phyloP scores from a whole-genome alignment of 805 yeast species.

The Trichomonascus vanleenenianus region DNA sequence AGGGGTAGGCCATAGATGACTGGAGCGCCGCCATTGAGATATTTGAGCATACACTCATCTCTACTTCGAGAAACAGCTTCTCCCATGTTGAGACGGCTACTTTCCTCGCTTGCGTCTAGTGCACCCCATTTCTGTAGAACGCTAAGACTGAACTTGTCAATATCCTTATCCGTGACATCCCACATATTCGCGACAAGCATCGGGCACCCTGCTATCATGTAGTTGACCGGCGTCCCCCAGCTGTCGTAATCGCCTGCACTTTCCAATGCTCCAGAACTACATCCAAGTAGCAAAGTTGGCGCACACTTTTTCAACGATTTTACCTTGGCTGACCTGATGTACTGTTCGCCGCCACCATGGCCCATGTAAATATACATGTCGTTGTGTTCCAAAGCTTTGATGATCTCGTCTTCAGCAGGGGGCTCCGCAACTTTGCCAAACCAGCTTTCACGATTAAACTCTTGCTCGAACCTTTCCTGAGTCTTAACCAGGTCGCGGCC shows the following conservation, averaged over 20 bases:
- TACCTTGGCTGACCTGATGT: slow-evolving; percentile 48
- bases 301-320: slow-evolving; percentile 34
- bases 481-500: slow-evolving; percentile 68
- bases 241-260: slow-evolving; percentile 56
- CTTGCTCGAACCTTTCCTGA: slow-evolving; percentile 44
- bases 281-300: slow-evolving; percentile 62
- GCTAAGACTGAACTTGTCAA: slow-evolving; percentile 64
- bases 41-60: slow-evolving; percentile 57
- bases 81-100: slow-evolving; percentile 32
- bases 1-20: slow-evolving; percentile 81
- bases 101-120: slow-evolving; percentile 21
- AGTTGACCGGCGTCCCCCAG: slow-evolving; percentile 67
- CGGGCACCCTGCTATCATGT: slow-evolving; percentile 75
- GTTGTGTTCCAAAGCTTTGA: slow-evolving; percentile 34
- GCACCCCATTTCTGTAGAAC: slow-evolving; percentile 65
- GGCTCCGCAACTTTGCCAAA: slow-evolving; percentile 41
- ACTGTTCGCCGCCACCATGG: slow-evolving; percentile 95
- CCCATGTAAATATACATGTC: slow-evolving; percentile 74
- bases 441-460: slow-evolving; percentile 41
- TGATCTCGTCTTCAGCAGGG: slow-evolving; percentile 53
- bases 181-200: slow-evolving; percentile 80
- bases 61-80: slow-evolving; percentile 58
- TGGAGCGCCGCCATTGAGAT: slow-evolving; percentile 88
- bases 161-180: slow-evolving; percentile 97
- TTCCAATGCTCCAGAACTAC: slow-evolving; percentile 73